Evolutionary conservation across 306 rosid species (phyloP), one percentile per base, ranked within the genome.

Genomic region (Boehmeria nivea): DNA sequence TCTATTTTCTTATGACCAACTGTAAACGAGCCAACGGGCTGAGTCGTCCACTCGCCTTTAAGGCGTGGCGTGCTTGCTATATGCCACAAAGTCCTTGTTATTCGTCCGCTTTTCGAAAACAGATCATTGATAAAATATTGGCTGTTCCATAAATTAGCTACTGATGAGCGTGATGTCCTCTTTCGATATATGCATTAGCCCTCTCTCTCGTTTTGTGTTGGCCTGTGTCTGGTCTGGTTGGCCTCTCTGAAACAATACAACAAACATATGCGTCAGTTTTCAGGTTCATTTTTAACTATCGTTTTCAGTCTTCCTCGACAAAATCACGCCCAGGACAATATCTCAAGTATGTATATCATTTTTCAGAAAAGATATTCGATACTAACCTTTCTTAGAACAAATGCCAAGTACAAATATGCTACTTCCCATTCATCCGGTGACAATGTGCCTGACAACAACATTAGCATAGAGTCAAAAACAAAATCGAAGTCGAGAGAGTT

Each of bases 391-490:
- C 69, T 75, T 63, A 77, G 63, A 47, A 80, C 84, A 61, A 80
- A 83, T 15, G 87, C 61, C 63, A 80, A 64, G 72, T 83, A 83
- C 20, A 80, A 69, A 77, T 83, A 70, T 19, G 91, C 80, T 42
- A 69, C 87, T 69, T 83, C 87, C 87, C 91, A 83, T 66, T 83
- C 87, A 57, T 83, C 87, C 15, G 65, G 64, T 4, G 91, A 83
- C 38, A 83, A 60, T 14, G 91, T 83, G 59, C 81, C 90, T 79
- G 73, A 20, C 43, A 53, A 37, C 23, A n/a, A 50, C 1, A 59
- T 48, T 50, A 51, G 16, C 40, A 17, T 6, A 57, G 17, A 1
- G 11, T 27, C 36, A 31, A 21, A 5, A 3, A 14, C 22, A 3
- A 26, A 61, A 54, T 61, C 13, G 15, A 17, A 45, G 17, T 17